Percentiles rank a stretch among this genome's conserved stretches.
Conservation (phyloP, 805 yeast species). For the Lipomyces orientalis region DNA sequence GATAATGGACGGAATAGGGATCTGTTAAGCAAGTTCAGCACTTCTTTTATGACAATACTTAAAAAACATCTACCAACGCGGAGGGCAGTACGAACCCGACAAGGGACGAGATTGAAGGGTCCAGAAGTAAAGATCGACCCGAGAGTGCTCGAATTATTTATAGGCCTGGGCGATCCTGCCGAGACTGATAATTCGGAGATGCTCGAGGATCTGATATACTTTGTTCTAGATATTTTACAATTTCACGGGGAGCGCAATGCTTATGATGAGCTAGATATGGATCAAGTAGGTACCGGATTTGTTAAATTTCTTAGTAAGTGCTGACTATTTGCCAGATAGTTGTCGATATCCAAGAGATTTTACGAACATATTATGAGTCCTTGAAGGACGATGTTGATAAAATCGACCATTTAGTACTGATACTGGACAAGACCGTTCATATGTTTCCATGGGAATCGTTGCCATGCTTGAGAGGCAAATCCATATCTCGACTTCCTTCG, state of each 20-base stretch:
- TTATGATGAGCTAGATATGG: slow-evolving; percentile 69
- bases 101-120: slow-evolving; percentile 12
- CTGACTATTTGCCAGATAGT: slow-evolving; percentile 46
- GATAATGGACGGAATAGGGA: slow-evolving; percentile 43
- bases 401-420: slow-evolving; percentile 65
- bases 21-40: slow-evolving; percentile 47
- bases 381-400: slow-evolving; percentile 19
- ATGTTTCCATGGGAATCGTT: slow-evolving; percentile 90
- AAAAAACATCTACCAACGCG: slow-evolving; percentile 58
- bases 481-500: slow-evolving; percentile 81
- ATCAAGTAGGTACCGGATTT: slow-evolving; percentile 40
- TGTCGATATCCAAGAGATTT: slow-evolving; percentile 56
- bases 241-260: slow-evolving; percentile 70
- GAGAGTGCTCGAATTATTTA: slow-evolving; percentile 57
- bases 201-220: slow-evolving; percentile 68
- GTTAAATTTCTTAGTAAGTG: background rate
- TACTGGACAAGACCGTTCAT: slow-evolving; percentile 71
- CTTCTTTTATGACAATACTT: slow-evolving; percentile 50
- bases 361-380: slow-evolving; percentile 29
- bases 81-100: slow-evolving; percentile 42
- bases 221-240: slow-evolving; percentile 62
- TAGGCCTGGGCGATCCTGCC: slow-evolving; percentile 53
- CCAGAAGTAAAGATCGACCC: slow-evolving; percentile 49
- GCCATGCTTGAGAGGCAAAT: slow-evolving; percentile 56
- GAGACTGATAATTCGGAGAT: slow-evolving; percentile 47